Percentiles rank a stretch among this genome's conserved stretches.
Evolutionary conservation across 129 eudicot species (phyloP).

Genomic region (Gnaphalium uliginosum): DNA sequence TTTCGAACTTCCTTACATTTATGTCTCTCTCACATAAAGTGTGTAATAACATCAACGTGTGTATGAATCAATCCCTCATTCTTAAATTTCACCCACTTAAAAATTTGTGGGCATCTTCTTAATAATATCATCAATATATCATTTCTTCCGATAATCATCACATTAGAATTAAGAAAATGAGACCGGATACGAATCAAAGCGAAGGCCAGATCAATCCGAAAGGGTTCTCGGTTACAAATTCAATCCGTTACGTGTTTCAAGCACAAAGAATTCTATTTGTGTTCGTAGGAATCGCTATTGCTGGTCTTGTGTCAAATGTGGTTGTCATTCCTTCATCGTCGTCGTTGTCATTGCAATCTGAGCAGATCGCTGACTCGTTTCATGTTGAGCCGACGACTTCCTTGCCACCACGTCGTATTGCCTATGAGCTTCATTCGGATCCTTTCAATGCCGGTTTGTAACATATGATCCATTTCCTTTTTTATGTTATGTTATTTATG

Average conservation of each 20-base stretch:
- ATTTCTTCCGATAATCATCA: constrained; percentile 1
- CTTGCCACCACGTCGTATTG: constrained; percentile 44
- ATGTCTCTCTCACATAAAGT: constrained; percentile 29
- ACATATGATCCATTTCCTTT: background rate
- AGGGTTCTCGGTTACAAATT: constrained; percentile 24
- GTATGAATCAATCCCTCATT: constrained; percentile 15
- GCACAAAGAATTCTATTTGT: constrained; percentile 44
- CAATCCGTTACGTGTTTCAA: constrained; percentile 36
- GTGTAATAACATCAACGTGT: background rate
- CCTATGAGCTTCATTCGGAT: constrained; percentile 40
- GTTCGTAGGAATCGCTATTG: constrained; percentile 50
- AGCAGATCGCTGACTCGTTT: constrained; percentile 23
- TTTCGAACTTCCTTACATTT: constrained; percentile 32
- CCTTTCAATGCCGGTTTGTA: constrained; percentile 40
- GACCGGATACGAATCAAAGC: constrained; percentile 23
- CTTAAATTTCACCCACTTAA: background rate
- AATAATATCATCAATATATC: background rate
- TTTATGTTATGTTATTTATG: background rate
- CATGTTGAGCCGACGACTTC: constrained; percentile 27
- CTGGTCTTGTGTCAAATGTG: constrained; percentile 40
- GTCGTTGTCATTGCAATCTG: background rate
- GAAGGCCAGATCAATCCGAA: constrained; percentile 17
- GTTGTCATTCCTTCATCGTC: constrained; percentile 26
- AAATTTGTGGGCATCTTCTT: constrained; percentile 12
- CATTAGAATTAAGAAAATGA: constrained; percentile 6